Evolutionary conservation across 2,329 filamentous ascomycete species (phyloP).

Genomic region (Clonostachys chloroleuca): DNA sequence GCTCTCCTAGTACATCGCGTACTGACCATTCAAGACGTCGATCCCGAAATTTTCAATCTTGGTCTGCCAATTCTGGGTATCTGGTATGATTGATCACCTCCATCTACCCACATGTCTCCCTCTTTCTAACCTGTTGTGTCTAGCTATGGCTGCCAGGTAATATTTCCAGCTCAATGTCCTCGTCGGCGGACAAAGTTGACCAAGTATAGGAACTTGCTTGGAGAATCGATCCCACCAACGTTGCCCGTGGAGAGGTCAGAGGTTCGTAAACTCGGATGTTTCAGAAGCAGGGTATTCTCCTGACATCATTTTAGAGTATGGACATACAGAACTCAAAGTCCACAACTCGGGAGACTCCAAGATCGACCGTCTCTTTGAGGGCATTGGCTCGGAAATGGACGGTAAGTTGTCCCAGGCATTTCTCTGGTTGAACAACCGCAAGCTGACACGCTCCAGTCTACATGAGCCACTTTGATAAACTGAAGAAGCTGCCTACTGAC

Average conservation of each 20-base stretch:
- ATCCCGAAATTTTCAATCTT: slow-evolving; percentile 69
- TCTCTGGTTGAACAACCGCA: background rate
- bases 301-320: slow-evolving; percentile 50
- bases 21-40: slow-evolving; percentile 47
- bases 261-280: background rate
- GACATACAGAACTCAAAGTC: slow-evolving; percentile 56
- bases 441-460: slow-evolving; percentile 39
- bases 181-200: too few species aligned
- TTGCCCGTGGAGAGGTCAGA: slow-evolving; percentile 40
- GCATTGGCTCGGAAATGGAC: slow-evolving; percentile 37
- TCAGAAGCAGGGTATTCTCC: too few species aligned
- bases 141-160: slow-evolving; percentile 51
- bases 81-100: background rate
- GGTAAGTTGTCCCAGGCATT: background rate
- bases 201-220: slow-evolving; percentile 54
- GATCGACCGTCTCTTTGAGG: slow-evolving; percentile 75
- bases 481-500: slow-evolving; percentile 65
- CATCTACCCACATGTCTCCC: too few species aligned
- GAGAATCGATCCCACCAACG: slow-evolving; percentile 58
- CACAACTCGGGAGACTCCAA: slow-evolving; percentile 25
- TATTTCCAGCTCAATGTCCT: too few species aligned
- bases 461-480: slow-evolving; percentile 91
- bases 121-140: slow-evolving; percentile 15
- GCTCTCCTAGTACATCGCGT: background rate
- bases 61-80: slow-evolving; percentile 16